Evolutionary conservation across 129 eudicot genomes (phyloP).

Genomic region (Daucus carota): DH1_v3.0 NC_030385.2:42452501-42453000

Average conservation of each 20-base stretch:
- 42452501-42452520: constrained; percentile 80
- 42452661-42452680: constrained; percentile 79
- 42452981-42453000: not conserved
- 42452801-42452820: not conserved
- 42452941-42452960: not conserved
- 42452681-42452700: constrained; percentile 96
- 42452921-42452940: not conserved
- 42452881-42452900: not conserved
- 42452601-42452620: constrained; percentile 72
- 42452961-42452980: not conserved
- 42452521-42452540: constrained; percentile 7
- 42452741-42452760: constrained; percentile 9
- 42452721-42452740: constrained; percentile 77
- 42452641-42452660: constrained; percentile 94
- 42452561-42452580: constrained; percentile 4
- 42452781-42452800: not conserved
- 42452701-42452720: constrained; percentile 83
- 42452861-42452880: not conserved
- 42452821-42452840: not conserved
- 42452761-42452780: not conserved
- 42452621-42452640: constrained; percentile 79
- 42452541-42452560: not conserved
- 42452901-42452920: not conserved
- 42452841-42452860: not conserved
- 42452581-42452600: constrained; percentile 3